A percentile compares a stretch with the other conserved stretches of the same genome.
These are phyloP conservation scores for Candida suzukii DNA, from an alignment of 805 yeast genomes.

Conservation along the genomic window DNA sequence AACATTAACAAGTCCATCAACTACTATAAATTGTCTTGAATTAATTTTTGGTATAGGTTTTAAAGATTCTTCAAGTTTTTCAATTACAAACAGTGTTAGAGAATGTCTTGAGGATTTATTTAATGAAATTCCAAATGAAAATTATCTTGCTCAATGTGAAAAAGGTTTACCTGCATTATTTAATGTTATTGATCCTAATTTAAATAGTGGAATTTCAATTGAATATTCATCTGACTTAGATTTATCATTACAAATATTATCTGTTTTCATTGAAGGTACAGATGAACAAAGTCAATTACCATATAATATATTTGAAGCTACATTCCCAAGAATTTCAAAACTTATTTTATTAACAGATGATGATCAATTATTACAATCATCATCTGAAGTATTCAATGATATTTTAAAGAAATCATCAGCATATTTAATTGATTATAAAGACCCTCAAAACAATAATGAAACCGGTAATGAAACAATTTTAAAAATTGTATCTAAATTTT, in stretches of 20 bases:
- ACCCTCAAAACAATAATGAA: slow-evolving; percentile 25
- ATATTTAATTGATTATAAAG: slow-evolving; percentile 24
- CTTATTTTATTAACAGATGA: slow-evolving; percentile 47
- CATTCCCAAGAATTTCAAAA: slow-evolving; percentile 36
- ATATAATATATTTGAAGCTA: slow-evolving; percentile 28
- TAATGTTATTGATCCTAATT: slow-evolving; percentile 29
- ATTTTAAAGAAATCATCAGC: slow-evolving; percentile 39
- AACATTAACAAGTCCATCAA: slow-evolving; percentile 19
- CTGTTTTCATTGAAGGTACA: slow-evolving; percentile 43
- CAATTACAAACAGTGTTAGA: slow-evolving; percentile 55
- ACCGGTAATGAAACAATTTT: slow-evolving; percentile 54
- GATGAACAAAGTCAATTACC: slow-evolving; percentile 12
- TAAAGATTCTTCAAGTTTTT: slow-evolving; percentile 70
- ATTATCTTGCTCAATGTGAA: slow-evolving; percentile 41
- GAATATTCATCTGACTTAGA: slow-evolving; percentile 58
- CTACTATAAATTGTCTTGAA: slow-evolving; percentile 35
- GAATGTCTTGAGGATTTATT: slow-evolving; percentile 63
- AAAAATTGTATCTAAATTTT: slow-evolving; percentile 56
- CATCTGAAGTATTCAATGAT: slow-evolving; percentile 66
- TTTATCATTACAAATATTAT: slow-evolving; percentile 50
- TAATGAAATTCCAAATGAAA: slow-evolving; percentile 33
- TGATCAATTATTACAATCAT: slow-evolving; percentile 68
- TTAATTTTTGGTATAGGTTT: slow-evolving; percentile 59
- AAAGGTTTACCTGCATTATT: slow-evolving; percentile 46
- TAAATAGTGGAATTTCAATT: slow-evolving; percentile 17